phyloP scores from a whole-genome alignment of 305 asterid species.

The Coffea humblotiana region DNA sequence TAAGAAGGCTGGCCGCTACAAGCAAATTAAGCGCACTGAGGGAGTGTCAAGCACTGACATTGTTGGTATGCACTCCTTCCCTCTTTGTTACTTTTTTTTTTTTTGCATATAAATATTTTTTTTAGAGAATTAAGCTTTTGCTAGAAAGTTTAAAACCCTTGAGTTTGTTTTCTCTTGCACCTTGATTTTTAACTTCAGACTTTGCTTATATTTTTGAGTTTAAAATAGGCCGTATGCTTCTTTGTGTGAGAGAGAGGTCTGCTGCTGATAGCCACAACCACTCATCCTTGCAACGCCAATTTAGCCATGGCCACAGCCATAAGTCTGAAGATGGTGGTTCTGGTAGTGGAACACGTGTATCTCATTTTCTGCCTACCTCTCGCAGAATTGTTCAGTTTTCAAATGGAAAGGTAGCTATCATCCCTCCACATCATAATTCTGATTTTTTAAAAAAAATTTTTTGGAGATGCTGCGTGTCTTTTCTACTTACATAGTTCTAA shows the following conservation, averaged over 20 bases:
- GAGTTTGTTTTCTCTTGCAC: background rate
- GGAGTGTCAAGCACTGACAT: constrained; percentile 94
- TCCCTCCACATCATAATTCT: background rate
- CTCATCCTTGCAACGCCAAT: constrained; percentile 90
- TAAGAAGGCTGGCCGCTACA: constrained; percentile 88
- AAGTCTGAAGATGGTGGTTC: constrained; percentile 82
- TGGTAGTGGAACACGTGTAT: constrained; percentile 79
- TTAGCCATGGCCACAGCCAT: constrained; percentile 87
- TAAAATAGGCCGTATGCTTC: constrained; percentile 91
- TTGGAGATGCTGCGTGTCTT: background rate
- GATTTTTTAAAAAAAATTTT: background rate
- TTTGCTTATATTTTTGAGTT: constrained; percentile 15
- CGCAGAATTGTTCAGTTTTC: constrained; percentile 98
- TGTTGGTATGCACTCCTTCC: constrained; percentile 40
- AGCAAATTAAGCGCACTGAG: constrained; percentile 94
- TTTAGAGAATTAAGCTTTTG: background rate
- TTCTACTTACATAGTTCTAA: background rate
- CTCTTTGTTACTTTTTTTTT: constrained; percentile 11
- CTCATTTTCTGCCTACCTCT: constrained; percentile 96
- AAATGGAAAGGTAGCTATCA: constrained; percentile 71
- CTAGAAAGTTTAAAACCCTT: background rate
- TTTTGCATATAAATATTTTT: background rate
- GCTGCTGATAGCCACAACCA: constrained; percentile 61
- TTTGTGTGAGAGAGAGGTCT: constrained; percentile 95
- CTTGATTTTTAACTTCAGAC: constrained; percentile 3